Conservation (phyloP, 345 rosid genomes). For the Adansonia digitata region DNA sequence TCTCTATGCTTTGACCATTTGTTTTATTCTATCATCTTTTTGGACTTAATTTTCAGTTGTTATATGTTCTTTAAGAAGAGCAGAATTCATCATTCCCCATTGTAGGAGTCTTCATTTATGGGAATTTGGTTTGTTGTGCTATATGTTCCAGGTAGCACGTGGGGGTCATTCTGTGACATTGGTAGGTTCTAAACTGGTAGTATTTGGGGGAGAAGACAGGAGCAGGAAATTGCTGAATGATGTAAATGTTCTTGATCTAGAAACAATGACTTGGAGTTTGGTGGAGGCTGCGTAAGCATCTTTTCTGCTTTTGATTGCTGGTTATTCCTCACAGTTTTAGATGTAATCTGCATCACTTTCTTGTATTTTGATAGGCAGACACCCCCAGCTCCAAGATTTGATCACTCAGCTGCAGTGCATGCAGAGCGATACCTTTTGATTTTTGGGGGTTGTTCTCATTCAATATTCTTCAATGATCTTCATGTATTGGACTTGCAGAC, state of each 20-base stretch:
- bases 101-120: background rate
- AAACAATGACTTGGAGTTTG: slow-evolving; percentile 78
- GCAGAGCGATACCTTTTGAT: slow-evolving; percentile 72
- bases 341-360: slow-evolving; percentile 27
- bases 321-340: slow-evolving; percentile 11
- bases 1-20: background rate
- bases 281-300: slow-evolving; percentile 59
- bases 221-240: slow-evolving; percentile 78
- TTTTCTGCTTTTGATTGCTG: slow-evolving; percentile 9
- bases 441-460: slow-evolving; percentile 97
- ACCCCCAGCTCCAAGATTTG: slow-evolving; percentile 95
- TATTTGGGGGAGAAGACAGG: slow-evolving; percentile 94
- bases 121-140: slow-evolving; percentile 13
- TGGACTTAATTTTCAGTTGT: background rate
- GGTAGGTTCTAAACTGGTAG: slow-evolving; percentile 62
- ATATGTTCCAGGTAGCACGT: slow-evolving; percentile 65
- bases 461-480: slow-evolving; percentile 86
- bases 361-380: slow-evolving; percentile 68
- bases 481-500: slow-evolving; percentile 85
- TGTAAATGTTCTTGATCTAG: slow-evolving; percentile 68
- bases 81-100: background rate
- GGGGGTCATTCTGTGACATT: slow-evolving; percentile 91
- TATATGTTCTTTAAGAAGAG: background rate
- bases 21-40: background rate
- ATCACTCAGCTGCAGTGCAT: slow-evolving; percentile 82